These are phyloP conservation scores for Aquilaria malaccensis DNA, from an alignment of 345 rosid genomes.

Conservation along the genomic window DNA sequence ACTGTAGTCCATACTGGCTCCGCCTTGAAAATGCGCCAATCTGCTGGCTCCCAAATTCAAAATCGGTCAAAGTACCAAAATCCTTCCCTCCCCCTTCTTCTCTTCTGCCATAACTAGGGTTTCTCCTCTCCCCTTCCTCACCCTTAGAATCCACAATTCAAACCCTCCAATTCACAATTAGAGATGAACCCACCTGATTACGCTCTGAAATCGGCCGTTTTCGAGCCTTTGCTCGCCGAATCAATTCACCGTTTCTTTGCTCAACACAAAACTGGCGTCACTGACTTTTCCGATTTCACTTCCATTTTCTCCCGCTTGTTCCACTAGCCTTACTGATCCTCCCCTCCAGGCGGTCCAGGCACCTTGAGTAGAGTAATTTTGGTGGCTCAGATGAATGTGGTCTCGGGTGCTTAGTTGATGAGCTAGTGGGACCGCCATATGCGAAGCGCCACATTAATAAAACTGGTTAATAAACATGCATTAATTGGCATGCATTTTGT, in stretches of 20 bases:
- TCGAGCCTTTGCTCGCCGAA: slow-evolving; percentile 47
- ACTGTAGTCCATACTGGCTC: no score
- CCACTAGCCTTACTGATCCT: slow-evolving; percentile 37
- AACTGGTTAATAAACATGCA: no score
- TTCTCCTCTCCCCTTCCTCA: slow-evolving; percentile 2
- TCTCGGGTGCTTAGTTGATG: no score
- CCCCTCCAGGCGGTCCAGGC: slow-evolving; percentile 27
- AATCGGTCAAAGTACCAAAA: slow-evolving; percentile 19
- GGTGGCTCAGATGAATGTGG: no score
- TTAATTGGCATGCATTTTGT: no score
- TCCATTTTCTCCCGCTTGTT: slow-evolving; percentile 59
- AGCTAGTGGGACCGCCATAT: no score
- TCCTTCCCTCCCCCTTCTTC: slow-evolving; percentile 26
- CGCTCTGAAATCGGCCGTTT: slow-evolving; percentile 15
- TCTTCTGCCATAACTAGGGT: slow-evolving; percentile 27
- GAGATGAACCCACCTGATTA: slow-evolving; percentile 23
- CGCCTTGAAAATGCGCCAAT: no score
- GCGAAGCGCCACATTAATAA: no score
- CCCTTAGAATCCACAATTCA: slow-evolving; percentile 4
- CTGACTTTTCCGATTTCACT: slow-evolving; percentile 57
- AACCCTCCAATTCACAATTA: slow-evolving; percentile 2
- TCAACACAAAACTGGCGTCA: slow-evolving; percentile 35
- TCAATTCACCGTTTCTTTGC: slow-evolving; percentile 48
- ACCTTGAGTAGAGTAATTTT: no score
- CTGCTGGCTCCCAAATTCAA: slow-evolving; percentile 30